Base-by-base conservation (phyloP, 2,329 filamentous ascomycete species). In the Cercospora canescens region DNA sequence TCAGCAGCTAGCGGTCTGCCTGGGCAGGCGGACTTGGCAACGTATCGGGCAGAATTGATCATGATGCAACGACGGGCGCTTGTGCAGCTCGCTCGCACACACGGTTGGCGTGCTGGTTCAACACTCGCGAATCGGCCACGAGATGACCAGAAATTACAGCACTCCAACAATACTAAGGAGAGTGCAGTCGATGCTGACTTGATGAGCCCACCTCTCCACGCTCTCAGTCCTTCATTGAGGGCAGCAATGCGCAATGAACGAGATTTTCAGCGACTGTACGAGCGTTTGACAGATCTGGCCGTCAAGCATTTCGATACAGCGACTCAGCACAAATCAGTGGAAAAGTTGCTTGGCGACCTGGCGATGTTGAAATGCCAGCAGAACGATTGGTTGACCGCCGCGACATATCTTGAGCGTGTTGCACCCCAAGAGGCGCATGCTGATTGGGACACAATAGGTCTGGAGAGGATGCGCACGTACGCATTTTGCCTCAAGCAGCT, bases 381-480 rank as follows among this genome's bases (percentile, higher is more conserved):
- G 91, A 86, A 87, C 24, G 91, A 98, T 70, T 94, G 89, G 74
- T 83, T 82, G 2, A 85, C 88, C 1, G 94, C 95, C 1, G 89
- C 91, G 0, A 86, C 86, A 0, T 94, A 91, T 74, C 95, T 99
- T 73, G 87, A 90, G 72, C 86, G 89, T 54, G 88, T 95, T 50
- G 90, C 91, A 0, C 89, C 90, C 0, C 91, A 92, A 68, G 97
- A 95, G 72, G 90, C 90, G 0, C 88, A 90, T 64, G 88, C 86
- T 64, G 87, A 89, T 54, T 98, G 95, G 94, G 88, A 86, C 61
- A 82, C 89, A 0, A 83, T 97, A 12, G 93, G 98, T 75, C 82
- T 93, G 3, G 90, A 90, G 0, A 91, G 97, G 86, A 84, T 98
- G 6, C 87, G 92, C 69, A 90, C 97, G 84, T 95, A 97, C 76